A percentile compares a stretch with the other conserved stretches of the same genome.
Conservation (phyloP, 768 basidiomycete species). For the Tricholoma bakamatsutake region DNA sequence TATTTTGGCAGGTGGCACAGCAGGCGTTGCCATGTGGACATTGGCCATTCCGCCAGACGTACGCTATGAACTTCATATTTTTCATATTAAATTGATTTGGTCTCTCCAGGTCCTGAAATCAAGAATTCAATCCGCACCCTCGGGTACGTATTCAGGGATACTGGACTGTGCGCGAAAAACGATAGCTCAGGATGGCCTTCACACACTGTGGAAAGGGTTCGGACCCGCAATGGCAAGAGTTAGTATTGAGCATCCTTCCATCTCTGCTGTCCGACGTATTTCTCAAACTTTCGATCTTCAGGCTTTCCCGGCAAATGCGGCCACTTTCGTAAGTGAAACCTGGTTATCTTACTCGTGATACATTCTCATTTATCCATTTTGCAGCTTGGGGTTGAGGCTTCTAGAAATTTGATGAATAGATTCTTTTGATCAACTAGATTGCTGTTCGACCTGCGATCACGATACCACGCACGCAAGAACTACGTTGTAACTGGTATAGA, state of each 20-base stretch:
- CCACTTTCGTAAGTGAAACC: slow-evolving; percentile 70
- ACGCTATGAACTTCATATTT: slow-evolving; percentile 18
- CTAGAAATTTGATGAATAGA: slow-evolving; percentile 75
- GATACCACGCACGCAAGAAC: neutral
- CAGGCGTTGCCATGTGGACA: slow-evolving; percentile 98
- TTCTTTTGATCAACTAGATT: slow-evolving; percentile 35
- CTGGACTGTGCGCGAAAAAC: slow-evolving; percentile 91
- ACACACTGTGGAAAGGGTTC: slow-evolving; percentile 94
- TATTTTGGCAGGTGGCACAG: slow-evolving; percentile 88
- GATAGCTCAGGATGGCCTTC: slow-evolving; percentile 80
- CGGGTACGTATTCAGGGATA: slow-evolving; percentile 93
- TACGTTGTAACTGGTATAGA: neutral
- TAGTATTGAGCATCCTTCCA: slow-evolving; percentile 21
- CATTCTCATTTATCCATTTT: slow-evolving; percentile 12
- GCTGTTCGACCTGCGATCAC: neutral
- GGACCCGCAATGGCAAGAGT: slow-evolving; percentile 95
- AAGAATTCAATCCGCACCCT: slow-evolving; percentile 91
- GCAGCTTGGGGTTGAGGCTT: slow-evolving; percentile 89
- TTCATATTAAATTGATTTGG: neutral
- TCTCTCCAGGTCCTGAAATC: slow-evolving; percentile 83
- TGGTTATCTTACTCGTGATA: slow-evolving; percentile 1
- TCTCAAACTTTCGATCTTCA: slow-evolving; percentile 21
- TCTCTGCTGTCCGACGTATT: neutral
- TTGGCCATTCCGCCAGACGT: slow-evolving; percentile 97
- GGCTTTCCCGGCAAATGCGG: slow-evolving; percentile 98